Conservation (phyloP, 306 rosid species). For the Fagus crenata region DNA sequence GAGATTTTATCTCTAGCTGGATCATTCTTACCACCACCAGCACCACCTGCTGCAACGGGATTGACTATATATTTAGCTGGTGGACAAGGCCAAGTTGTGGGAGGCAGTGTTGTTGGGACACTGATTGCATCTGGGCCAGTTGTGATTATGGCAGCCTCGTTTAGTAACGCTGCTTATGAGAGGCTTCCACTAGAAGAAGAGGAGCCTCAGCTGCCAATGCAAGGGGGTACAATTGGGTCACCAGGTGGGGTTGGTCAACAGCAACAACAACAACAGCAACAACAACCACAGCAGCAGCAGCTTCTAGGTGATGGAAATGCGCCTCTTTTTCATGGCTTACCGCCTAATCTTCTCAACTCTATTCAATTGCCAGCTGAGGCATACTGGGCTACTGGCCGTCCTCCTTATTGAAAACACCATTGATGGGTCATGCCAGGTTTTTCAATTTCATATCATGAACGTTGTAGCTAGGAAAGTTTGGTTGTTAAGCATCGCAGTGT, state of each 20-base stretch:
- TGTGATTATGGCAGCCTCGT: constrained; percentile 91
- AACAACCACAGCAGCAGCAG: constrained; percentile 43
- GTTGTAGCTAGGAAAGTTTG: constrained; percentile 28
- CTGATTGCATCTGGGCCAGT: constrained; percentile 83
- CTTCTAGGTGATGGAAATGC: constrained; percentile 56
- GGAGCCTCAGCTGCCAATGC: constrained; percentile 53
- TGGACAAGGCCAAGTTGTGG: constrained; percentile 94
- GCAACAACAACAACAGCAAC: constrained; percentile 39
- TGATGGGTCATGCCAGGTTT: background rate
- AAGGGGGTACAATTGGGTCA: constrained; percentile 59
- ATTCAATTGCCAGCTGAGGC: constrained; percentile 82
- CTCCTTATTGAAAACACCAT: constrained; percentile 59
- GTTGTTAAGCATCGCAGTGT: constrained; percentile 29
- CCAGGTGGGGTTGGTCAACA: constrained; percentile 52
- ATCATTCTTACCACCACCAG: constrained; percentile 86
- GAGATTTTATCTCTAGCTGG: constrained; percentile 89
- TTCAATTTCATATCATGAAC: background rate
- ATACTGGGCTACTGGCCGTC: constrained; percentile 74
- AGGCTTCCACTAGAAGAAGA: constrained; percentile 93
- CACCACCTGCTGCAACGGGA: constrained; percentile 80
- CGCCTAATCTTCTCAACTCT: constrained; percentile 73
- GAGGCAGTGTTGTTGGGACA: constrained; percentile 83
- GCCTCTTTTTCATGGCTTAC: constrained; percentile 72
- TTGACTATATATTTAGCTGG: constrained; percentile 86
- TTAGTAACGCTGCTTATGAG: constrained; percentile 96